Evolutionary conservation across 768 basidiomycete genomes (phyloP), one percentile per base, ranked within the genome.

Genomic region (Trametes villosa): DNA sequence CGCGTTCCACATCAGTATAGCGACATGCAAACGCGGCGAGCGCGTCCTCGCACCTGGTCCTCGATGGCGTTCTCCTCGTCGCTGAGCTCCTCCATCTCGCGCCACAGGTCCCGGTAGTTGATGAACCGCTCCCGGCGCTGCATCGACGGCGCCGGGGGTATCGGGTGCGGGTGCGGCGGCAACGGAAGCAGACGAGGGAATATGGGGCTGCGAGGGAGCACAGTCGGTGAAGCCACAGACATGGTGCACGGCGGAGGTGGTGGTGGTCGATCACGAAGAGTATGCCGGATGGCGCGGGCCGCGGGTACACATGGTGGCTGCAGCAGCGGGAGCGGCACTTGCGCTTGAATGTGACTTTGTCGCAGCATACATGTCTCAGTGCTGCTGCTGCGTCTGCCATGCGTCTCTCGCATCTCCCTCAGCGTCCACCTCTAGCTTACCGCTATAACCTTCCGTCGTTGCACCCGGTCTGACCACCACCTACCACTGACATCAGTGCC

Each of bases 31-130:
- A 7, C 33, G 18, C 30, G 41, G 26, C 31, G 9, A 42, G 46
- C 36, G 24, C 3, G 31, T 30, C 31, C 15, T 33, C 83, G 64
- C 68, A 89, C 91, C 65, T 85, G 78, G 44, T 89, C 88, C 59
- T 93, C 91, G n/a, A 93, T 70, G 66, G 92, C 89, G 52, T 79
- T 83, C 74, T 93, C 92, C 71, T 93, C 92, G 57, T 93, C 92
- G 59, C 89, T 92, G 61, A 94, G 74, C 67, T 94, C 90, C 48
- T 91, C 89, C 80, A 91, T 88, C 71, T 94, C 91, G 40, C 85
- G 83, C 61, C 84, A 81, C 30, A 92, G 71, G 71, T 93, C 87
- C 24, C 92, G 83, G 41, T 81, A 78, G 31, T 81, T 79, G 66
- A 86, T 87, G 65, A 91, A 72, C 44, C 83, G 80, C 2, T 81